Evolutionary conservation across 441 rosid genomes (phyloP).

Genomic region (Gossypium davidsonii): DNA sequence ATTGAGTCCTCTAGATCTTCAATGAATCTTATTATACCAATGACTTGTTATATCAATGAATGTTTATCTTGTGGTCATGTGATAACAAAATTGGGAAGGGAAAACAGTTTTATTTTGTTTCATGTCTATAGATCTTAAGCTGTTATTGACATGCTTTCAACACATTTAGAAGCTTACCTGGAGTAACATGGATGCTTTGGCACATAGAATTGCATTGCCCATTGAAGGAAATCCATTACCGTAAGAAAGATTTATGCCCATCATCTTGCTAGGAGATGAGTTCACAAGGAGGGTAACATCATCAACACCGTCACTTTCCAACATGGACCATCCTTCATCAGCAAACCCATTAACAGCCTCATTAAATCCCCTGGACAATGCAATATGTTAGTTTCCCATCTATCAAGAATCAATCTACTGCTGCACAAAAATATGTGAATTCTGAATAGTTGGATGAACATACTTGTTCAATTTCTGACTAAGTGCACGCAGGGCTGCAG

Average conservation of each 20-base stretch:
- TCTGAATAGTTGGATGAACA: slow-evolving; percentile 3
- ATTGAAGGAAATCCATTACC: slow-evolving; percentile 49
- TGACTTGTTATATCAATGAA: background rate
- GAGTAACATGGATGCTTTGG: slow-evolving; percentile 68
- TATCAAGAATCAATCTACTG: background rate
- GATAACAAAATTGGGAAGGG: background rate
- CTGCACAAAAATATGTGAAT: background rate
- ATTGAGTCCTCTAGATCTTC: background rate
- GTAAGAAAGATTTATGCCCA: slow-evolving; percentile 46
- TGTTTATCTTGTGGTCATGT: background rate
- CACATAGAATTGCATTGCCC: slow-evolving; percentile 55
- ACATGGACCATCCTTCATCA: slow-evolving; percentile 68
- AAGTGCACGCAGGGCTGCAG: slow-evolving; percentile 60
- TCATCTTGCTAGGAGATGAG: slow-evolving; percentile 52
- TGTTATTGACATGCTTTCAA: background rate
- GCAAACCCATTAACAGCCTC: slow-evolving; percentile 68
- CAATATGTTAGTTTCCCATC: slow-evolving; percentile 9
- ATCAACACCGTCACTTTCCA: slow-evolving; percentile 65
- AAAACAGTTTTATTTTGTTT: background rate
- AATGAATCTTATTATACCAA: background rate
- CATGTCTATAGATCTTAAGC: background rate
- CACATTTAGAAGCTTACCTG: slow-evolving; percentile 32
- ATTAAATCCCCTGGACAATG: slow-evolving; percentile 50
- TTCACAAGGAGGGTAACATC: slow-evolving; percentile 64
- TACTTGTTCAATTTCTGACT: slow-evolving; percentile 68